Base-by-base conservation (phyloP, 2,329 filamentous ascomycete genomes). In the Aspergillus brunneoviolaceus region DNA sequence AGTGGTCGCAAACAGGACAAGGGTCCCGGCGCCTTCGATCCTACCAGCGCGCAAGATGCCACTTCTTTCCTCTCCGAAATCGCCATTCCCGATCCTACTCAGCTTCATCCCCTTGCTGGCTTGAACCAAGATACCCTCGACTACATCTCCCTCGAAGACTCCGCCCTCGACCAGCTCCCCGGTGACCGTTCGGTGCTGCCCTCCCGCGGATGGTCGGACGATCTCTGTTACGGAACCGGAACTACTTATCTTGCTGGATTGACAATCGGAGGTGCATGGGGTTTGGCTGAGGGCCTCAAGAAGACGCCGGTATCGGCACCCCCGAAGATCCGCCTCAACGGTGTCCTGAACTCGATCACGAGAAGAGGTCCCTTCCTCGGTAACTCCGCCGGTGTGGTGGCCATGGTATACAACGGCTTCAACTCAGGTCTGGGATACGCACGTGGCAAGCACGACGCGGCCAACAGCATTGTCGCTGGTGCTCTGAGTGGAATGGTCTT, bases 221-320 rank as follows among this genome's bases (percentile, higher is more conserved):
- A 99, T 77, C 86, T 99, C 61, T 98, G 95, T 80, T 99, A 99
- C 77, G 95, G 96, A 72, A 96, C 95, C 23, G 95, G 95, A 70
- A 88, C 94, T 63, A 96, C 92, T 73, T 99, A 99, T 75, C 83
- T 99, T 62, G 82, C 90, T n/a, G 95, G 90, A 6, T 82, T 99
- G 70, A 85, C 89, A 47, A 75, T 96, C 67, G 95, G 95, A 76
- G 95, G 95, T 67, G 88, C 87, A 59, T 98, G 94, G 94, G 95
- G 95, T 63, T 77, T 99, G 68, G 89, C 90, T 66, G 95, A 99
- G 79, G 95, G 95, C 11, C 80, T 98, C 69, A 87, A 88, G 72
- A 88, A 89, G 77, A 82, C 84, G 62, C 85, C 86, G 0, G 72
- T 80, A 0, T 90, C 88, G n/a, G 86, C 86, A 63, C 89, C 94